These are phyloP conservation scores for Tetrastigma voinierianum DNA, from an alignment of 164 flowering plant genomes.

Conservation along the genomic window DNA sequence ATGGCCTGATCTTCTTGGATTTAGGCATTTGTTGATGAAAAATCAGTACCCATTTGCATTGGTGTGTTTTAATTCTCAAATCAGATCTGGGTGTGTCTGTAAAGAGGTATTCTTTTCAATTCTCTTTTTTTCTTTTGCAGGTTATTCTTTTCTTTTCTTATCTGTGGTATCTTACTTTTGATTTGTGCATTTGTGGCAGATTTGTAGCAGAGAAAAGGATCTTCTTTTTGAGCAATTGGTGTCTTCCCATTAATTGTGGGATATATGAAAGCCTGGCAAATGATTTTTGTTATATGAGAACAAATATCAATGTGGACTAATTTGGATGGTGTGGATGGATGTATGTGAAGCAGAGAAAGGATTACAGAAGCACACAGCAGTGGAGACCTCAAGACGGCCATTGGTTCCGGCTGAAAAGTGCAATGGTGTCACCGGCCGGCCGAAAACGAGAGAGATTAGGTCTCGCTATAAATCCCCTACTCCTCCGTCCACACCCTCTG, in stretches of 20 bases:
- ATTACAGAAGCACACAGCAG: conserved; percentile 37
- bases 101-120: conserved; percentile 38
- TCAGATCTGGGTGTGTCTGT: conserved; percentile 45
- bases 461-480: conserved; percentile 76
- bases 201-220: conserved; percentile 44
- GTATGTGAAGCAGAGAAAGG: conserved; percentile 45
- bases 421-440: conserved; percentile 33
- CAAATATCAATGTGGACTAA: conserved; percentile 56
- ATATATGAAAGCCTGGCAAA: conserved; percentile 22
- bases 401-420: conserved; percentile 48
- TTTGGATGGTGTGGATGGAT: conserved; percentile 77
- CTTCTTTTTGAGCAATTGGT: conserved; percentile 28
- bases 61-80: conserved; percentile 16
- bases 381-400: conserved; percentile 52
- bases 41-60: conserved; percentile 24
- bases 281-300: conserved; percentile 23
- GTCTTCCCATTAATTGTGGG: conserved; percentile 24
- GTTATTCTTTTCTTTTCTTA: conserved; percentile 14
- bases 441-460: conserved; percentile 36
- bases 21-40: conserved; percentile 25
- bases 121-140: conserved; percentile 16
- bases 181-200: conserved; percentile 41
- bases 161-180: conserved; percentile 28
- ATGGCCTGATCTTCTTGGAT: conserved; percentile 44
- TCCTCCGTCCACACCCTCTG: conserved; percentile 33